These are phyloP conservation scores for Epichloe coenophiala DNA, from an alignment of 2,329 filamentous ascomycete species.

Conservation along the genomic window DNA sequence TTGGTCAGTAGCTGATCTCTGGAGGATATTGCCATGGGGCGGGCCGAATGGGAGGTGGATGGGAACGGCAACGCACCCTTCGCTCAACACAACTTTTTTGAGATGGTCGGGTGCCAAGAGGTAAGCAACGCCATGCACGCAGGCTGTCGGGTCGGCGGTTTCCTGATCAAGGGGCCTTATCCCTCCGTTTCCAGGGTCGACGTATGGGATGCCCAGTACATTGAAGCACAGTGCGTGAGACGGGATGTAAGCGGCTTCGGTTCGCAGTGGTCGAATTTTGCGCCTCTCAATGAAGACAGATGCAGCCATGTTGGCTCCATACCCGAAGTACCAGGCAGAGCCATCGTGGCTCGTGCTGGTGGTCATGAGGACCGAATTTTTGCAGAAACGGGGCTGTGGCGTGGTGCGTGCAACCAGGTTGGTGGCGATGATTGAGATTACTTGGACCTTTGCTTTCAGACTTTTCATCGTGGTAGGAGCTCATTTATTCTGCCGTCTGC, in stretches of 20 bases:
- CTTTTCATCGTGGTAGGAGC: neutral
- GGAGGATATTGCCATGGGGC: neutral
- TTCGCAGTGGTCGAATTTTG: neutral
- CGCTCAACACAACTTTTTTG: neutral
- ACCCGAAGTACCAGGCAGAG: neutral
- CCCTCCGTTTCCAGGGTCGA: neutral
- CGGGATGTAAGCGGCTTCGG: neutral
- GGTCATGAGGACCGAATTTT: neutral
- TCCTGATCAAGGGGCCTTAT: neutral
- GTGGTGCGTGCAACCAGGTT: neutral
- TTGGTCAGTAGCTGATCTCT: neutral
- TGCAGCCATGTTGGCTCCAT: neutral
- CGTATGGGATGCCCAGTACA: neutral
- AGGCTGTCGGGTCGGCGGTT: neutral
- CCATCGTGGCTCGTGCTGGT: neutral
- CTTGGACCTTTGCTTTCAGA: neutral
- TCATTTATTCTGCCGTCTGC: neutral
- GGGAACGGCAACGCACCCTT: neutral
- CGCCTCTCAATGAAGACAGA: neutral
- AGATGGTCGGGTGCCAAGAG: neutral
- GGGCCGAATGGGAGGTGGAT: neutral
- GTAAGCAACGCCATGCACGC: neutral
- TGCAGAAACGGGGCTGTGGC: neutral
- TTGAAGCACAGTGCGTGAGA: neutral
- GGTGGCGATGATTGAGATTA: neutral